Conservation (phyloP, 306 rosid species). For the Cucurbita moschata region DNA sequence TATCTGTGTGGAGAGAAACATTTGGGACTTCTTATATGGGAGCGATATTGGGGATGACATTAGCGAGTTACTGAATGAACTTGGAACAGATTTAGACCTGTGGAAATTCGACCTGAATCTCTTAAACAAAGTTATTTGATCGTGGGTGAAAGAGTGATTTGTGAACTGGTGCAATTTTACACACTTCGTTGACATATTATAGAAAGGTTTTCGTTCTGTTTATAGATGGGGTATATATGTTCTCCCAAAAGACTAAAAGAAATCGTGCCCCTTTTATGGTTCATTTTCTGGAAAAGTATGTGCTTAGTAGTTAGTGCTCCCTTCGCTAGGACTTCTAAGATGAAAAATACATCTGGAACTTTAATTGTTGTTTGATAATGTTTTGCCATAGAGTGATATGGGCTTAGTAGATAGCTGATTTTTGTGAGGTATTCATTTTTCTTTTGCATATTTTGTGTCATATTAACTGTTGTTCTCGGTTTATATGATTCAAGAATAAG, state of each 20-base stretch:
- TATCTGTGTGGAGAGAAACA: not conserved
- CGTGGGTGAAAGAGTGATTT: not conserved
- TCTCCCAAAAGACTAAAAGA: not conserved
- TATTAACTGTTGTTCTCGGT: not conserved
- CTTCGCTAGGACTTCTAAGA: not conserved
- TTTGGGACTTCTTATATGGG: not conserved
- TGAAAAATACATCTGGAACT: not conserved
- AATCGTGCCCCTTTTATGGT: not conserved
- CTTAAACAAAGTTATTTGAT: not conserved
- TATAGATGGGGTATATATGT: not conserved
- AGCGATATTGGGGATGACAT: not conserved
- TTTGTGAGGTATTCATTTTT: not conserved
- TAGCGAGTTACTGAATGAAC: not conserved
- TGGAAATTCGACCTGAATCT: not conserved
- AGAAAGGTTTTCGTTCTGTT: not conserved
- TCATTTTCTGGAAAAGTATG: not conserved
- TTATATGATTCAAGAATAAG: not conserved
- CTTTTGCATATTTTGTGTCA: not conserved
- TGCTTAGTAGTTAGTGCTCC: not conserved
- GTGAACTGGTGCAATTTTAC: not conserved
- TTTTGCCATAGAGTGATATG: not conserved
- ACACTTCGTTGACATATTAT: not conserved
- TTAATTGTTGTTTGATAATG: not conserved
- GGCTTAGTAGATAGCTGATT: not conserved
- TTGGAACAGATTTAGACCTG: not conserved